Base-by-base conservation (phyloP, 768 basidiomycete genomes). In the Hygrophoropsis aurantiaca region DNA sequence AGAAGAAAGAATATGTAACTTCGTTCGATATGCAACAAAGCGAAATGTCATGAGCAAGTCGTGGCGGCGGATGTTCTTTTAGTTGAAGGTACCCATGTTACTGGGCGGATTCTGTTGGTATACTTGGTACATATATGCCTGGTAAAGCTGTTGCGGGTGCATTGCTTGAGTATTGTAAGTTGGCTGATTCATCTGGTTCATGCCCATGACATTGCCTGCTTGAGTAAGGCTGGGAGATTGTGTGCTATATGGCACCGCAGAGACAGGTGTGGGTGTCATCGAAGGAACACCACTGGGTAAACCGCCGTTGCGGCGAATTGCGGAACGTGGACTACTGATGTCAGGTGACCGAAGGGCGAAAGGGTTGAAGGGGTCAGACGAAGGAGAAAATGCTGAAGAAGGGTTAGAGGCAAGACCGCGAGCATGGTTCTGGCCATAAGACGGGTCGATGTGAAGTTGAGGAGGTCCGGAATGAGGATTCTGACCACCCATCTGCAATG, bases 401-500 rank as follows among this genome's bases (percentile, higher is more conserved):
- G 73, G 70, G 43, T 73, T 75, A 34, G 69, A 66, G 39, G 55
- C 16, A 38, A 79, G 72, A 21, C 79, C 75, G 38, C 79, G 76
- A 50, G 73, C 73, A 46, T 64, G 70, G 27, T 56, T 66, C 43
- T 68, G 71, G 20, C 74, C 76, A 59, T 81, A 91, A 1, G 62
- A 59, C 5, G 86, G 80, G 51, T 91, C 87, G 45, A 84, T 79
- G 42, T 87, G 83, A 24, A 89, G 71, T 58, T 84, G 84, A 42
- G 84, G 77, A 23, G 84, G 88, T 10, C 82, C 87, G 26, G 87
- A 83, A 60, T 90, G 87, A 15, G 87, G 82, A 52, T 89, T 91
- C 64, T 90, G 87, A 18, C 87, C 89, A 53, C 87, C 90, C 88
- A 91, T 90, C 66, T 91, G 90, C 54, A 92, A 70, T 15, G 90